Conservation (phyloP, 73 alveolate genomes). For the Tetrahymena thermophila region DNA sequence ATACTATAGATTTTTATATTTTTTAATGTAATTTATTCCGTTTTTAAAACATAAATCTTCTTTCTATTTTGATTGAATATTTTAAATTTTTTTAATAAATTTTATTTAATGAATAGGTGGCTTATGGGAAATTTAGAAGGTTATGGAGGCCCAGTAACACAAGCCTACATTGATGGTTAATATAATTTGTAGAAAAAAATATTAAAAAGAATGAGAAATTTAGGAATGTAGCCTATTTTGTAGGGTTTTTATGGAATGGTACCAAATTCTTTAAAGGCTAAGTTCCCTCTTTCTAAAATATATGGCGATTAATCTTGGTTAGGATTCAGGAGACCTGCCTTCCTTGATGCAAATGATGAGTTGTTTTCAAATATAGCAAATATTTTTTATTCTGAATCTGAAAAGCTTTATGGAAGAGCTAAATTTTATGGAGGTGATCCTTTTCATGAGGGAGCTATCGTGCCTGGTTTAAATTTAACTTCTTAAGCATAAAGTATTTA, state of each 20-base stretch:
- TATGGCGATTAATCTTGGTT: constrained; percentile 45
- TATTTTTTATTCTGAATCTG: background rate
- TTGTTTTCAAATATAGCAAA: background rate
- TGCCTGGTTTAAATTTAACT: background rate
- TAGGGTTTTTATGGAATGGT: constrained; percentile 45
- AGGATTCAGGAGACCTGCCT: constrained; percentile 26
- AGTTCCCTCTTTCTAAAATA: constrained; percentile 43
- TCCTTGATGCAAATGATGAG: background rate
- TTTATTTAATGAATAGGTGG: background rate
- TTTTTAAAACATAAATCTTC: background rate
- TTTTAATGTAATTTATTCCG: background rate
- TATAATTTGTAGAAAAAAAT: constrained; percentile 29
- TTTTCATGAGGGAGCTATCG: background rate
- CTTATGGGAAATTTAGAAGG: constrained; percentile 51
- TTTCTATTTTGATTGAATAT: background rate
- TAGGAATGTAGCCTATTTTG: constrained; percentile 49
- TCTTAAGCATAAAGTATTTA: background rate
- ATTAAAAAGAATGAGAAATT: constrained; percentile 35
- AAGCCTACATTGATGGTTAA: constrained; percentile 47
- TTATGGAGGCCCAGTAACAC: constrained; percentile 52
- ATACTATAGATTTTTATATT: no score
- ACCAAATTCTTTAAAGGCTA: constrained; percentile 40
- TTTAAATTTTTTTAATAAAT: background rate
- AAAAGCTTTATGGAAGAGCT: background rate
- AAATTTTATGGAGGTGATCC: background rate